Percentiles rank a stretch among this genome's conserved stretches.
Conservation (phyloP, 1,284 basidiomycete species). For the Trametes pubescens region DNA sequence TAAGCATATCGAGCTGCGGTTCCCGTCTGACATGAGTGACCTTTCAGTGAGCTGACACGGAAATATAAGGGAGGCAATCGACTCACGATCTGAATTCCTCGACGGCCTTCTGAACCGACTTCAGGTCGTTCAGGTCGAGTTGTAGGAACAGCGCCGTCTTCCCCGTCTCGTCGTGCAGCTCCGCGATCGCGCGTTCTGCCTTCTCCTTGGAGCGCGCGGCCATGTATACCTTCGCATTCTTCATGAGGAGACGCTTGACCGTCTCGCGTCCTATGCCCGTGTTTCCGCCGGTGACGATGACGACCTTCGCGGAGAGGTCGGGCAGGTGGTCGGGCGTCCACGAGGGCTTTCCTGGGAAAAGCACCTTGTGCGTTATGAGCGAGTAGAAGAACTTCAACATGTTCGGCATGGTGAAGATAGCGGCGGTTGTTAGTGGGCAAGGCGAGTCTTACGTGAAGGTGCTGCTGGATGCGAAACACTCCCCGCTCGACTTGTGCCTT, state of each 20-base stretch:
- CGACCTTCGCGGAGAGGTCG: constrained; percentile 28
- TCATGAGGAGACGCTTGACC: constrained; percentile 27
- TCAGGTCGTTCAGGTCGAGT: constrained; percentile 58
- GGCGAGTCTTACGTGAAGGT: background rate
- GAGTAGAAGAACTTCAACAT: background rate
- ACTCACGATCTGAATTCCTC: constrained; percentile 47
- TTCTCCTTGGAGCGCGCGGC: constrained; percentile 53
- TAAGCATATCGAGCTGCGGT: constrained; percentile 44
- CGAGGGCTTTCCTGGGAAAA: constrained; percentile 15
- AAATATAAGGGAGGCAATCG: background rate
- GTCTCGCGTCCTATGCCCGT: constrained; percentile 34
- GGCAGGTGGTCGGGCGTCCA: constrained; percentile 34
- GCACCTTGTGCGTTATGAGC: background rate
- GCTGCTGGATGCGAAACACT: too few species aligned
- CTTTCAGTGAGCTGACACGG: background rate
- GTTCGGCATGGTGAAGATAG: background rate
- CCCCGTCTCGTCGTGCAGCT: constrained; percentile 47
- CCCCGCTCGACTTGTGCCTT: too few species aligned
- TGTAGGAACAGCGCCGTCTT: constrained; percentile 53
- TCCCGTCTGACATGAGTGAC: constrained; percentile 41
- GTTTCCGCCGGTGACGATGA: constrained; percentile 32
- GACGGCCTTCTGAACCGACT: constrained; percentile 48
- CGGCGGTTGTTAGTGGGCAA: background rate
- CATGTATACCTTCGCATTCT: constrained; percentile 63
- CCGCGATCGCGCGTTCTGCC: constrained; percentile 52